Percentiles rank a stretch among this genome's conserved stretches.
Conservation (phyloP, 306 rosid genomes). For the Sechiopsis laciniata region DNA sequence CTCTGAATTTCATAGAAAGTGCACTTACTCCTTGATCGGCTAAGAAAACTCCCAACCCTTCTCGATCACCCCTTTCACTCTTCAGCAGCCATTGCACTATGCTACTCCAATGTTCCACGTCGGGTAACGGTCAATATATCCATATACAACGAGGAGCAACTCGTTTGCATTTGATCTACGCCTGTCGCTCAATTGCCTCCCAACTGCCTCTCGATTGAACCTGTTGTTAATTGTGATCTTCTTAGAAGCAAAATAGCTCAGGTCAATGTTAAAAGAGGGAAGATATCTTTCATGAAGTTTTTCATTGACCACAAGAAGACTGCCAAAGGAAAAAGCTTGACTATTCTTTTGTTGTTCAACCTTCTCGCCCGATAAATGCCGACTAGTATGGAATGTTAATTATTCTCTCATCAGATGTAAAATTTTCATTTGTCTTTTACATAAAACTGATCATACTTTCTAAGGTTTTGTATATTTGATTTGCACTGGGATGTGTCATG, state of each 20-base stretch:
- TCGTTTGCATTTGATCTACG: not conserved
- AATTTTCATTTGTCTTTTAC: conserved; percentile 5
- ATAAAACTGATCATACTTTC: conserved; percentile 39
- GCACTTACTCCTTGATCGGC: not conserved
- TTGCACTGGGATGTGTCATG: conserved; percentile 44
- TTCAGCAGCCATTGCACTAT: not conserved
- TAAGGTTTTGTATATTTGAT: conserved; percentile 44
- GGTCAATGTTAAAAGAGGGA: not conserved
- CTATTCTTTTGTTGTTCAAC: not conserved
- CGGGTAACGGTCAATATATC: no score
- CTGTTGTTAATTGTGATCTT: not conserved
- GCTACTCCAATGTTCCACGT: not conserved
- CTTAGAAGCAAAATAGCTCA: not conserved
- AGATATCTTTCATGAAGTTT: not conserved
- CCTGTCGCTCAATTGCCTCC: not conserved
- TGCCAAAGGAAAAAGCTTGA: not conserved
- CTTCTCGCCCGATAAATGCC: not conserved
- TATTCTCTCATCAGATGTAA: not conserved
- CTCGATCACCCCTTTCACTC: not conserved
- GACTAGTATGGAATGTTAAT: not conserved
- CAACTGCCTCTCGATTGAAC: not conserved
- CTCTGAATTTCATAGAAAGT: not conserved
- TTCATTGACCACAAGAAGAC: not conserved
- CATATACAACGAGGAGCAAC: not conserved
- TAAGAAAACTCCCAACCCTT: not conserved